Base-by-base conservation (phyloP, 2,329 filamentous ascomycete genomes). In the Ascosphaera pollenicola region DNA sequence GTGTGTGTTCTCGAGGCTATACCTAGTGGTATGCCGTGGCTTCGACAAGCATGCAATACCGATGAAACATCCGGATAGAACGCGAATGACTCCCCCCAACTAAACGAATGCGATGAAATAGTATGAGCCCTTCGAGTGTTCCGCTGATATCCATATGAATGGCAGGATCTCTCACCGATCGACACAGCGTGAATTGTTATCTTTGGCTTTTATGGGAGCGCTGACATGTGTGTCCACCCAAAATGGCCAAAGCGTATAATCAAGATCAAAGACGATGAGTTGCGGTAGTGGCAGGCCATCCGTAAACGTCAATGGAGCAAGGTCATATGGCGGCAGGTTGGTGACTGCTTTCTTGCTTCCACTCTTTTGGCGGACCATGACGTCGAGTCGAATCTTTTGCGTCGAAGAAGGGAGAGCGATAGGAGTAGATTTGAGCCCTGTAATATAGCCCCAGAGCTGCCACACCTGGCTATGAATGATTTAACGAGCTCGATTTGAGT, bases 211-310 rank as follows among this genome's bases (percentile, higher is more conserved):
- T 38, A 93, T 60, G 0, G 84, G 85, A 5, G 74, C 69, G 17
- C 73, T 72, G 49, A 89, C 78, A 59, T 94, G 85, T 3, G 84
- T 93, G 63, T 95, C 89, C 1, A 92, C 77, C 87, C 87, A 95
- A 61, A 94, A 94, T 3, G 85, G 84, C 89, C 87, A 95, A n/a
- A 95, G 68, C 0, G 89, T 95, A 66, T 94, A 95, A 66, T 95
- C 87, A 45, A 95, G 73, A 56, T 95, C 89, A 61, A 95, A 94
- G 45, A 89, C 80, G 49, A 95, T 69, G 47, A 93, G 68, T 44
- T 76, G 74, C 0, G 85, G 85, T 1, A 93, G 69, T 0, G 83
- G 80, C 0, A 74, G 69, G 34, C 72, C 67, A 47, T 77, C 73
- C 43, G 60, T 70, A 57, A 77, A 73, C 10, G 70, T 74, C 13